These are phyloP conservation scores for Fusarium palustre DNA, from an alignment of 2,329 filamentous ascomycete genomes.

Conservation along the genomic window DNA sequence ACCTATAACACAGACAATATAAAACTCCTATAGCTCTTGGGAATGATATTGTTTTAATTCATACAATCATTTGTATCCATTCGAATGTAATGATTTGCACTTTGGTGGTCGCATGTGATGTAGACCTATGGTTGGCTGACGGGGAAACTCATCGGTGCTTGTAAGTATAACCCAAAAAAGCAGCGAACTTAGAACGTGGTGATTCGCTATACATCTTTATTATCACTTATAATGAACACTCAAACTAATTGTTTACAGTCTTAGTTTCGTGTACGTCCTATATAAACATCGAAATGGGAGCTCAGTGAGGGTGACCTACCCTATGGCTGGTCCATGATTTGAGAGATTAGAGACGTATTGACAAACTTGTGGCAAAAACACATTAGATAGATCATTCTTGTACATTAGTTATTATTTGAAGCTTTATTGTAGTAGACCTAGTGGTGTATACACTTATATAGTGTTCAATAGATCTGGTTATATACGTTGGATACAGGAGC, in stretches of 20 bases:
- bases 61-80: too few relatives aligned
- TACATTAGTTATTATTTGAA: rapidly evolving
- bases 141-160: rapidly evolving
- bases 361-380: background rate
- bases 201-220: background rate
- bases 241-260: too few relatives aligned
- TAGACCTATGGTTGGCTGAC: rapidly evolving
- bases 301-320: background rate
- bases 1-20: background rate
- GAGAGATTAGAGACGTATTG: background rate
- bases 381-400: background rate
- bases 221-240: background rate
- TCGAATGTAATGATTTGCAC: background rate
- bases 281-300: background rate
- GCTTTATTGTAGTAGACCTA: background rate
- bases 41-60: rapidly evolving
- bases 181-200: background rate
- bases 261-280: background rate
- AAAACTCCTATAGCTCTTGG: too few relatives aligned
- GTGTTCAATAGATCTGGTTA: too few relatives aligned
- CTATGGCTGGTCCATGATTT: background rate
- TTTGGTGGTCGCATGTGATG: background rate
- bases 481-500: background rate
- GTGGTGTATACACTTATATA: background rate
- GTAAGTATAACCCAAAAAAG: rapidly evolving